A percentile compares a stretch with the other conserved stretches of the same genome.
These are phyloP conservation scores for Brachypodium distachyon DNA, from an alignment of 202 grass and related monocot genomes.

Conservation along the genomic window DNA sequence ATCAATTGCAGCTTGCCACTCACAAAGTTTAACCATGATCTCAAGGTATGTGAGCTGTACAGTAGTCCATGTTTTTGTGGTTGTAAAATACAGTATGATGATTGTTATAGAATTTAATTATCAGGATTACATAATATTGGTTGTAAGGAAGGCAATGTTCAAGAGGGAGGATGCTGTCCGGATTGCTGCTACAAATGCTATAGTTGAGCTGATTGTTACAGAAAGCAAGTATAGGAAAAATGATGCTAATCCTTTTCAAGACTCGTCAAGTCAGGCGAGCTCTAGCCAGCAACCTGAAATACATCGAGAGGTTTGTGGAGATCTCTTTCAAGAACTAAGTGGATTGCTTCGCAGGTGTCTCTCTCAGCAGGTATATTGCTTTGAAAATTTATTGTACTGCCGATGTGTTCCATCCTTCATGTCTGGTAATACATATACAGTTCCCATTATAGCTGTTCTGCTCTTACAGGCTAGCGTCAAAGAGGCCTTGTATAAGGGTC, in stretches of 20 bases:
- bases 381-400: background rate
- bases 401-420: constrained; percentile 2
- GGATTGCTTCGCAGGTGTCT: constrained; percentile 82
- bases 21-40: constrained; percentile 53
- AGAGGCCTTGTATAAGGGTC: constrained; percentile 62
- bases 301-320: constrained; percentile 29
- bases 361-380: constrained; percentile 56
- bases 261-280: constrained; percentile 78
- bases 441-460: constrained; percentile 23
- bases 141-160: constrained; percentile 91
- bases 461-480: constrained; percentile 70
- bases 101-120: constrained; percentile 16
- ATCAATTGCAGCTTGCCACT: constrained; percentile 77
- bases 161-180: constrained; percentile 61
- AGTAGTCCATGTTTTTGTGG: background rate
- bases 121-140: constrained; percentile 92
- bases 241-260: constrained; percentile 39
- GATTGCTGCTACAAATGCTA: constrained; percentile 64
- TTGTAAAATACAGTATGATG: constrained; percentile 2
- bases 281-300: constrained; percentile 69
- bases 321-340: constrained; percentile 78
- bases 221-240: constrained; percentile 47
- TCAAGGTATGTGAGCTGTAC: constrained; percentile 49
- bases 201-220: constrained; percentile 61
- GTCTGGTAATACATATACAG: background rate